Evolutionary conservation across 768 basidiomycete genomes (phyloP), one percentile per base, ranked within the genome.

Genomic region (Phylloporus rhodoxanthus): DNA sequence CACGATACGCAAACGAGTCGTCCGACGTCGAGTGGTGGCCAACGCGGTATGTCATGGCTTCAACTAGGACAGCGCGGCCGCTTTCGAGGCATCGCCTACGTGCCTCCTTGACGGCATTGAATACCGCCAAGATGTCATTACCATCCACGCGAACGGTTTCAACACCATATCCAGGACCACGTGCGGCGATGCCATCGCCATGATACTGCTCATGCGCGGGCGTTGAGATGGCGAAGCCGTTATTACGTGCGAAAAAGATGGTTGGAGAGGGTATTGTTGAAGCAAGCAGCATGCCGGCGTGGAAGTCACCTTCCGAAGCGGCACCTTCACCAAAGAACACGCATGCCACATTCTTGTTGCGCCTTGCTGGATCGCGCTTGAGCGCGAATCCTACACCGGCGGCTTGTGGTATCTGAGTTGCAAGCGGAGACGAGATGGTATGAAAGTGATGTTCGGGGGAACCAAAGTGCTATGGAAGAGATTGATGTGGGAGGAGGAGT

Each of bases 21-120:
- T 97, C 94, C 9, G 93, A 95, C 0, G 90, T 94, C 15, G 89
- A 91, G 64, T 94, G 91, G 63, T 97, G 92, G n/a, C 92, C 87
- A 11, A 96, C 85, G 23, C 92, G 81, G 62, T 95, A 95, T 8
- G 85, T 86, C 91, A 94, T 94, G 6, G 90, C 87, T 67, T 93
- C 91, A 41, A 92, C 75, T 10, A 93, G 71, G 0, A 93, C 89
- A 17, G 88, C 90, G 30, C 90, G 81, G 9, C 86, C 81, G 51
- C 85, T 81, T 59, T 87, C 82, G 25, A 91, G 73, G 64, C 86
- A 89, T 41, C 82, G 73, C 50, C 71, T 70, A 40, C 89, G 70
- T 8, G 84, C 89, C 59, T 89, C 88, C 50, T 76, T 78, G 14
- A 87, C 80, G 3, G 84, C 87, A 17, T 72, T 72, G 25, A 88